phyloP scores from a whole-genome alignment of 1,284 basidiomycete species.

The Trametes sp. region DNA sequence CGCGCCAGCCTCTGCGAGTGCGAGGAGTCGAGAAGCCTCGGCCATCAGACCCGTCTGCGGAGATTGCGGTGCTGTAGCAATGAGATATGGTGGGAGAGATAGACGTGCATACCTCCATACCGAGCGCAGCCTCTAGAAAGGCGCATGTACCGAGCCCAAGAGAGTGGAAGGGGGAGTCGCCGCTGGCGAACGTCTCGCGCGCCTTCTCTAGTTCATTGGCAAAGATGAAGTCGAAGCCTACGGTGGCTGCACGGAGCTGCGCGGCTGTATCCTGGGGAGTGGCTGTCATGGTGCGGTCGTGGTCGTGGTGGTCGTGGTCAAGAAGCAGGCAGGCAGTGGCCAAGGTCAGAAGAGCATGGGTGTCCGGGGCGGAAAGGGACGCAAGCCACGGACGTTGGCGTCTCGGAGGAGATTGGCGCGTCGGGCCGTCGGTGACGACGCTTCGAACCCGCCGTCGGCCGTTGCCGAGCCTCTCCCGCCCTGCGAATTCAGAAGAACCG shows the following conservation, averaged over 20 bases:
- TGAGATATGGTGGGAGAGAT: slow-evolving; percentile 4
- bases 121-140: slow-evolving; percentile 80
- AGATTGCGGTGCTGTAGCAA: slow-evolving; percentile 16
- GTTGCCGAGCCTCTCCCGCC: slow-evolving; percentile 4
- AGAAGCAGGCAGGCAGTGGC: not conserved
- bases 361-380: not conserved
- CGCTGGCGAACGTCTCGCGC: slow-evolving; percentile 54
- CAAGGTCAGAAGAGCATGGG: not conserved
- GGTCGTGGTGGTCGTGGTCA: slow-evolving; percentile 11
- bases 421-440: slow-evolving; percentile 10
- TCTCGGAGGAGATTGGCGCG: slow-evolving; percentile 3
- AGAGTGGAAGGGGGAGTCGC: slow-evolving; percentile 71
- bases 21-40: slow-evolving; percentile 63
- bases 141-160: slow-evolving; percentile 76
- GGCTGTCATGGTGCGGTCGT: slow-evolving; percentile 23
- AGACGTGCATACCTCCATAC: slow-evolving; percentile 69
- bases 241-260: slow-evolving; percentile 56
- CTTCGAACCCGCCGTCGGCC: not conserved
- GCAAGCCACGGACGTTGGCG: slow-evolving; percentile 11
- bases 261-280: slow-evolving; percentile 39
- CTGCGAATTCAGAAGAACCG: not conserved
- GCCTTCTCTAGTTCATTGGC: slow-evolving; percentile 67
- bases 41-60: slow-evolving; percentile 57
- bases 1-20: slow-evolving; percentile 65
- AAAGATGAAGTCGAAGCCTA: slow-evolving; percentile 74